Evolutionary conservation across 257 asterid genomes (phyloP).

Genomic region (Prunella vulgaris): DNA sequence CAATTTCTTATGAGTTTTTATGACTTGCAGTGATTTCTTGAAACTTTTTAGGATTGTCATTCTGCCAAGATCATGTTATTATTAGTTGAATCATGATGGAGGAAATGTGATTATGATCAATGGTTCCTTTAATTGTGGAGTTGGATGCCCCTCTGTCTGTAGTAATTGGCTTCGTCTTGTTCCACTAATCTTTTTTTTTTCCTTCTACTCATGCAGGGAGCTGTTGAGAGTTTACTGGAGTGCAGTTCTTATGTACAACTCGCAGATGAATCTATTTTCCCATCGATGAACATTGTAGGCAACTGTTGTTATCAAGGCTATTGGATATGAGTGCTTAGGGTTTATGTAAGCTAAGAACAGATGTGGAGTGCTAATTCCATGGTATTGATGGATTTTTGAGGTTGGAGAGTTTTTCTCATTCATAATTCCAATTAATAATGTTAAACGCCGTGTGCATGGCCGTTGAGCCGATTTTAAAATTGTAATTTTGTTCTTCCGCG

Average conservation of each 20-base stretch:
- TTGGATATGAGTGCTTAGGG: constrained; percentile 79
- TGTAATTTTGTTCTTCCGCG: background rate
- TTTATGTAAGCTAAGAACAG: constrained; percentile 39
- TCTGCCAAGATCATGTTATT: too few species aligned
- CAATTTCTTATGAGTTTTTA: too few species aligned
- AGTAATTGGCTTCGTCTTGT: background rate
- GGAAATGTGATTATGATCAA: background rate
- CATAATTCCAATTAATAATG: background rate
- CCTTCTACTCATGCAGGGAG: constrained; percentile 54
- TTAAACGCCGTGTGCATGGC: background rate
- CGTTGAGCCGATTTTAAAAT: background rate
- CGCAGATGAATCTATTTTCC: constrained; percentile 59
- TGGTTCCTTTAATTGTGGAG: background rate
- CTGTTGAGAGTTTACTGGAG: constrained; percentile 85
- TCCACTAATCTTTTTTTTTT: background rate
- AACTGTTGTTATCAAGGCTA: constrained; percentile 46
- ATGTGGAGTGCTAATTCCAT: constrained; percentile 28
- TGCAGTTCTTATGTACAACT: constrained; percentile 66
- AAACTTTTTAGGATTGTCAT: too few species aligned
- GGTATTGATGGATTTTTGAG: constrained; percentile 21
- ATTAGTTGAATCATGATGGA: too few species aligned
- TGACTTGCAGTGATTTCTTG: too few species aligned
- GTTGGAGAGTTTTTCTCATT: background rate
- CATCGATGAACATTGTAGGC: constrained; percentile 60
- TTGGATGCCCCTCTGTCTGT: background rate